Evolutionary conservation across 805 yeast genomes (phyloP).

Genomic region (Saturnispora diversa): DNA sequence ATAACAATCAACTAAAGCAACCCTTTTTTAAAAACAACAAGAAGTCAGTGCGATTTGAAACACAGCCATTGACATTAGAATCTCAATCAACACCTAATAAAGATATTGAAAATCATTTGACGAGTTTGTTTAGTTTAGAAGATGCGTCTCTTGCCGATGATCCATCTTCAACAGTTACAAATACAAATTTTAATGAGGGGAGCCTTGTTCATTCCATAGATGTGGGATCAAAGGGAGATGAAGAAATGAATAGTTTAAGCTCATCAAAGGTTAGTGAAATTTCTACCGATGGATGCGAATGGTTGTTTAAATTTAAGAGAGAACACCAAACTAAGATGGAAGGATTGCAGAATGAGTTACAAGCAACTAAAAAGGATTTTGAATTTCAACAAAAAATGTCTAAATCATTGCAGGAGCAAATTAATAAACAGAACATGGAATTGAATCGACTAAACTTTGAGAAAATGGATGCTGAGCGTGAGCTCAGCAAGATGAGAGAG

Average conservation of each 20-base stretch:
- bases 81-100: no score
- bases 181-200: no score
- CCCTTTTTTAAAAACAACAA: background rate
- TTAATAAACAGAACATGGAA: background rate
- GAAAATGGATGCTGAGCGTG: no score
- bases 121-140: no score
- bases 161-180: no score
- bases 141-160: no score
- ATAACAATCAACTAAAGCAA: slow-evolving; percentile 1
- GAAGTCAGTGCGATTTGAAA: slow-evolving; percentile 11
- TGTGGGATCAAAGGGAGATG: background rate
- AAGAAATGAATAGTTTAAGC: no score
- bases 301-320: background rate
- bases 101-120: no score
- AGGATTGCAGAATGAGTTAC: background rate
- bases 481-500: background rate
- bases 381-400: background rate
- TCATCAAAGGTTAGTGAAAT: no score
- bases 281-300: no score
- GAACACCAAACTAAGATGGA: background rate
- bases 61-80: no score
- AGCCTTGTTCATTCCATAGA: no score
- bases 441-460: background rate
- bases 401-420: background rate
- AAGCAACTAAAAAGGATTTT: background rate